A percentile compares a stretch with the other conserved stretches of the same genome.
Conservation (phyloP, 2,329 filamentous ascomycete species). For the Hypoxylon sp. region DNA sequence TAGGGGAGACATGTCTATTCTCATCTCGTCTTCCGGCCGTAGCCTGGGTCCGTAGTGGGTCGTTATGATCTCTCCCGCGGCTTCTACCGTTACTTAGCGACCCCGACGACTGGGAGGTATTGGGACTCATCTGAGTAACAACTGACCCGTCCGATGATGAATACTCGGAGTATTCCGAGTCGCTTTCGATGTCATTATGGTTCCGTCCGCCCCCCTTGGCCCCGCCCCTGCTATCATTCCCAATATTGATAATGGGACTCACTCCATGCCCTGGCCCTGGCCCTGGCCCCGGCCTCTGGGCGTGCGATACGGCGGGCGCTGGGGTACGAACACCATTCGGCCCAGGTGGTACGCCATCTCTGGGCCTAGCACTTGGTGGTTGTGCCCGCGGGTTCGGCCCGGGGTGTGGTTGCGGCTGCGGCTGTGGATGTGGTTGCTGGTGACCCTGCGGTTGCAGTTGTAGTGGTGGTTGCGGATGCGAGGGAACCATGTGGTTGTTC, state of each 20-base stretch:
- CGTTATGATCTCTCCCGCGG: not conserved
- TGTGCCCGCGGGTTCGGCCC: not conserved
- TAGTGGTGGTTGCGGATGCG: slow-evolving; percentile 4
- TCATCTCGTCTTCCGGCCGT: slow-evolving; percentile 3
- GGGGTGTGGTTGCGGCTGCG: slow-evolving; percentile 4
- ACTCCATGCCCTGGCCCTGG: not conserved
- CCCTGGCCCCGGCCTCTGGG: not conserved
- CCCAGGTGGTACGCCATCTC: not conserved
- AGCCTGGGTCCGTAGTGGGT: not conserved
- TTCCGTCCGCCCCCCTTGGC: not conserved
- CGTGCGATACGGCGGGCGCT: not conserved
- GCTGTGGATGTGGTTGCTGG: not conserved
- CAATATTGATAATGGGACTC: not conserved
- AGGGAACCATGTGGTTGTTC: slow-evolving; percentile 10
- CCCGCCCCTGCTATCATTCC: slow-evolving; percentile 1
- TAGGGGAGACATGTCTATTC: slow-evolving; percentile 11
- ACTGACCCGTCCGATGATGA: slow-evolving; percentile 35
- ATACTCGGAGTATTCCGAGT: slow-evolving; percentile 37
- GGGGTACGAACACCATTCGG: slow-evolving; percentile 12
- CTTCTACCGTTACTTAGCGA: slow-evolving; percentile 27
- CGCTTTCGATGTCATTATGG: slow-evolving; percentile 28
- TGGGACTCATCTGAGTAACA: slow-evolving; percentile 23
- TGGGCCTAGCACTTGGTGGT: not conserved
- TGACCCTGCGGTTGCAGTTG: not conserved
- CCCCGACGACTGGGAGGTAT: slow-evolving; percentile 42